These are phyloP conservation scores for Macrophomina phaseolina DNA, from an alignment of 2,329 filamentous ascomycete species.

Conservation along the genomic window DNA sequence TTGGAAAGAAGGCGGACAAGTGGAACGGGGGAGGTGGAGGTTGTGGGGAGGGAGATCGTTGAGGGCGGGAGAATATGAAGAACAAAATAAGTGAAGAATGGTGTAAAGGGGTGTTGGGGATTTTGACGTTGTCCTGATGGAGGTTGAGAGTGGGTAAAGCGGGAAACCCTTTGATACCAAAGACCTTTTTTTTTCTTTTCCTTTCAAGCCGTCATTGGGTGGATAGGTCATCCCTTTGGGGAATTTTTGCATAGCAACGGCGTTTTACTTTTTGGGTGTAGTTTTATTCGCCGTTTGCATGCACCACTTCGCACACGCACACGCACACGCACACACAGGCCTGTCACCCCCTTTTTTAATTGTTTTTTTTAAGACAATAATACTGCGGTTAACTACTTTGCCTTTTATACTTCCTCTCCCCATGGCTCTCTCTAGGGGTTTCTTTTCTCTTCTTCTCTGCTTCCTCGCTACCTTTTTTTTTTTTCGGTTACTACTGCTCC, in stretches of 20 bases:
- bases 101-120: too few species aligned
- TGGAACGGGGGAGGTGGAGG: conserved; percentile 68
- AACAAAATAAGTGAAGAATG: background rate
- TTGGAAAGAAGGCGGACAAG: conserved; percentile 70
- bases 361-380: too few species aligned
- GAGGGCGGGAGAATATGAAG: conserved; percentile 55
- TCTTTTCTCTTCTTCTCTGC: background rate
- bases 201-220: background rate
- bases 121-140: too few species aligned
- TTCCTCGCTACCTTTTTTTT: background rate
- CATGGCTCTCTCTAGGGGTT: background rate
- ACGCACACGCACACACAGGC: too few species aligned
- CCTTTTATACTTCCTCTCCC: background rate
- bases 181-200: background rate
- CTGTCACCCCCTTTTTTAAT: too few species aligned
- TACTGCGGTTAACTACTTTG: too few species aligned
- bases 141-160: too few species aligned
- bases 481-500: too few species aligned
- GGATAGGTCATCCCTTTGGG: conserved; percentile 7
- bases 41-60: conserved; percentile 70
- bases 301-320: too few species aligned
- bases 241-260: conserved; percentile 10
- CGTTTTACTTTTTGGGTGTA: background rate
- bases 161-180: background rate
- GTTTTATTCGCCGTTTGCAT: background rate